A percentile compares a stretch with the other conserved stretches of the same genome.
phyloP scores from a whole-genome alignment of 1,139 yeast species.

The Geotrichum phurueaensis region DNA sequence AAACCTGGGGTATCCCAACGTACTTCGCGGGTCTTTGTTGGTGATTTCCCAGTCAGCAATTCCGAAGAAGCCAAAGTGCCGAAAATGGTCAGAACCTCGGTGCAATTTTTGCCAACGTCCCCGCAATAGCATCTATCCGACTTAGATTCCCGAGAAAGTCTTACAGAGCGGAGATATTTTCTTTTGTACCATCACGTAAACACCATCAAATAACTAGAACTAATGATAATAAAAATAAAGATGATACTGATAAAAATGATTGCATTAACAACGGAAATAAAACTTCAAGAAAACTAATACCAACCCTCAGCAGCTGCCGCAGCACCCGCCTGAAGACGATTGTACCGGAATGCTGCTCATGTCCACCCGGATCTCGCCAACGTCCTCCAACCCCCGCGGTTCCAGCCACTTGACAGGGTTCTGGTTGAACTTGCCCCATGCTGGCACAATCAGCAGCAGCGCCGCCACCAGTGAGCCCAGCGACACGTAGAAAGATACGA shows the following conservation, averaged over 20 bases:
- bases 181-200: no score
- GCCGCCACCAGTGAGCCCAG: neutral
- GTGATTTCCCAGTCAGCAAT: neutral
- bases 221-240: neutral
- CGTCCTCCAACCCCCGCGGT: neutral
- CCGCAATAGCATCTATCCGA: no score
- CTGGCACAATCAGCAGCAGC: conserved; percentile 12
- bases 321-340: neutral
- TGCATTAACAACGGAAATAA: neutral
- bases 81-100: neutral
- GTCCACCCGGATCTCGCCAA: neutral
- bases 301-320: neutral
- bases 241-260: neutral
- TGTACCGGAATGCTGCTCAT: neutral
- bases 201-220: no score
- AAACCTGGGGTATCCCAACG: neutral
- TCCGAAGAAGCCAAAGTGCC: neutral
- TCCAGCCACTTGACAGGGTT: conserved; percentile 14
- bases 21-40: neutral
- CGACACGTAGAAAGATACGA: conserved; percentile 10
- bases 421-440: conserved; percentile 16
- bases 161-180: neutral
- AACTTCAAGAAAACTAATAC: neutral
- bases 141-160: neutral
- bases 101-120: neutral